Conservation (phyloP, 768 basidiomycete species). For the Lactifluus rugatus region DNA sequence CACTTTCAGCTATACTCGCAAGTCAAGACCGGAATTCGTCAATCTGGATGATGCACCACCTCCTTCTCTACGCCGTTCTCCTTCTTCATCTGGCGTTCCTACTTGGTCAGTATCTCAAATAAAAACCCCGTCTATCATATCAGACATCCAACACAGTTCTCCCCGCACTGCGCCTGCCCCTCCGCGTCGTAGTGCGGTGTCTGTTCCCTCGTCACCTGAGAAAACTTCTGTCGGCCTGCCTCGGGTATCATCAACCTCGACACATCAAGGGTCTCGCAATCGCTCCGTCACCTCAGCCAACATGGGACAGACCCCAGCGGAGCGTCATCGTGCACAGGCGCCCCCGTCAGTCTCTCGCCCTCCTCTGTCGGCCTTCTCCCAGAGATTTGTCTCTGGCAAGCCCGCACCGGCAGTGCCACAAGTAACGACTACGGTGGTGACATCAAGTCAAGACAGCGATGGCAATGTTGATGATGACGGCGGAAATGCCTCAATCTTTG, state of each 20-base stretch:
- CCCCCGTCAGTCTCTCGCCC: neutral
- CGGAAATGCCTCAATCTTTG: conserved; percentile 5
- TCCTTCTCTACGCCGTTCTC: conserved; percentile 18
- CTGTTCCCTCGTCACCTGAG: conserved; percentile 19
- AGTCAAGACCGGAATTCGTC: conserved; percentile 14
- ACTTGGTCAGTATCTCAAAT: neutral
- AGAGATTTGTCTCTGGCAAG: conserved; percentile 13
- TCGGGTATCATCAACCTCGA: neutral
- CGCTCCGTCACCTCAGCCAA: conserved; percentile 7
- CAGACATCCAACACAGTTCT: neutral
- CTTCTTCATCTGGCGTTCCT: conserved; percentile 13
- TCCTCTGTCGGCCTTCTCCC: conserved; percentile 13
- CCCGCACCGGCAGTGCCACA: conserved; percentile 5
- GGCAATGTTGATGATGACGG: neutral
- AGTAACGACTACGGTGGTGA: conserved; percentile 2
- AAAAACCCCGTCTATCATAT: neutral
- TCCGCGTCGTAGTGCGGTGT: conserved; percentile 5
- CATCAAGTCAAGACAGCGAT: neutral
- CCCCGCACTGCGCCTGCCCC: neutral
- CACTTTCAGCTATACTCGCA: neutral
- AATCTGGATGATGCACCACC: conserved; percentile 20
- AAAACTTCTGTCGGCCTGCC: conserved; percentile 7
- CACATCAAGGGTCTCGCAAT: conserved; percentile 4
- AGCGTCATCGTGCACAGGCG: neutral
- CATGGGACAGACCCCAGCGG: neutral